Evolutionary conservation across 2,329 filamentous ascomycete species (phyloP).

Genomic region (Chaetoscypha palmicola): DNA sequence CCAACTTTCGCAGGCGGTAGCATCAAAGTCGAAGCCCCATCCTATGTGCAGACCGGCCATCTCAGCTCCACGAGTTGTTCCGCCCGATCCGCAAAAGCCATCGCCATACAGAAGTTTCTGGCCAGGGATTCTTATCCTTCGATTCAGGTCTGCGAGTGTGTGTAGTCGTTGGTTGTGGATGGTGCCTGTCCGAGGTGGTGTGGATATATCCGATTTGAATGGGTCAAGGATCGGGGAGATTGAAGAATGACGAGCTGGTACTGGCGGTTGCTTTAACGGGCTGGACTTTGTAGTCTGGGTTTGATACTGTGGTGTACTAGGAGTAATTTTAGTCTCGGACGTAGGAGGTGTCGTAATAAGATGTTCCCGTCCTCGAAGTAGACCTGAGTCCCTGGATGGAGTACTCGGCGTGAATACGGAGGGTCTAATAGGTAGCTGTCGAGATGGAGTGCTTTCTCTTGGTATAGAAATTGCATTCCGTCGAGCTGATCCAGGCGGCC

Average conservation of each 20-base stretch:
- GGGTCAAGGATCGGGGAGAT: neutral
- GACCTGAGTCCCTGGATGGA: too few species aligned
- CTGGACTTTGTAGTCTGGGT: neutral
- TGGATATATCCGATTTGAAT: neutral
- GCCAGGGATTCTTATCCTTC: too few species aligned
- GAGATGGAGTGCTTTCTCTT: too few species aligned
- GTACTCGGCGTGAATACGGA: too few species aligned
- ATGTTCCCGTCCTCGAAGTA: neutral
- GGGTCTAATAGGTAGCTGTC: too few species aligned
- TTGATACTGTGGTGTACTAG: too few species aligned
- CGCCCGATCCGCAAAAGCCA: conserved; percentile 66
- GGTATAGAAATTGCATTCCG: too few species aligned
- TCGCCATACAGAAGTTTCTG: conserved; percentile 63
- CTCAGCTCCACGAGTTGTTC: conserved; percentile 57
- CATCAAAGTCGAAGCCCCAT: conserved; percentile 57
- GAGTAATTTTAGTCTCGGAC: too few species aligned
- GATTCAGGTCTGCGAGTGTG: too few species aligned
- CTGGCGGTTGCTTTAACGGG: neutral
- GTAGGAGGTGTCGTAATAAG: neutral
- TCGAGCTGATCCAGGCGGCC: too few species aligned
- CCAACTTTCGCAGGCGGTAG: conserved; percentile 21
- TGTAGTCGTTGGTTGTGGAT: too few species aligned
- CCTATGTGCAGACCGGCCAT: conserved; percentile 50
- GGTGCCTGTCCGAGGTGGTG: too few species aligned
- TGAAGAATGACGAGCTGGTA: neutral